Conservation (phyloP, 2,329 filamentous ascomycete genomes). For the Aureobasidium pullulans region DNA sequence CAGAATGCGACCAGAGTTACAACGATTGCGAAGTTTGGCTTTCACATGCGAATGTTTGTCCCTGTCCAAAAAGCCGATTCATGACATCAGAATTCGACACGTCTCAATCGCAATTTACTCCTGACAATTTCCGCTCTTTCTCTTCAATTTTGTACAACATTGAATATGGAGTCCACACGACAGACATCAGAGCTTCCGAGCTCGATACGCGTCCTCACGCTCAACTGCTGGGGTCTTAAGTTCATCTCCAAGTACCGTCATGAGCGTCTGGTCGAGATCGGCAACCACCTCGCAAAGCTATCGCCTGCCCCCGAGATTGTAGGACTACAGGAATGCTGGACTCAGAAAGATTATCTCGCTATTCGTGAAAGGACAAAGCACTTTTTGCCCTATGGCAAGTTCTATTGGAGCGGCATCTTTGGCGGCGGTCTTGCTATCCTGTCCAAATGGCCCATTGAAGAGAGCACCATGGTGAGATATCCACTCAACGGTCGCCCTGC, state of each 20-base stretch:
- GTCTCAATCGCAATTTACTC: background rate
- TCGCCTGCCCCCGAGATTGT: conserved; percentile 72
- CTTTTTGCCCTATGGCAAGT: conserved; percentile 83
- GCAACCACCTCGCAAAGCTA: conserved; percentile 63
- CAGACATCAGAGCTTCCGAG: conserved; percentile 31
- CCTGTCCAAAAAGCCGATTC: background rate
- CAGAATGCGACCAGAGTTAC: background rate
- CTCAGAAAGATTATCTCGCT: conserved; percentile 70
- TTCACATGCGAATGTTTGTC: conserved; percentile 15
- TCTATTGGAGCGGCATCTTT: conserved; percentile 84
- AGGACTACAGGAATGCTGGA: conserved; percentile 93
- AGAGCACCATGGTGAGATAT: conserved; percentile 79
- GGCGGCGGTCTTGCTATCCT: conserved; percentile 84
- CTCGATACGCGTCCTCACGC: conserved; percentile 68
- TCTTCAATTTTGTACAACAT: background rate
- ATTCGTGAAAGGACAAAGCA: conserved; percentile 67
- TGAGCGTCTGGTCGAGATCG: conserved; percentile 77
- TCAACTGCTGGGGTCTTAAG: conserved; percentile 97
- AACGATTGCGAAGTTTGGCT: background rate
- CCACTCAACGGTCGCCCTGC: conserved; percentile 89
- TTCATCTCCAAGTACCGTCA: conserved; percentile 71
- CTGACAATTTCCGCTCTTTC: background rate
- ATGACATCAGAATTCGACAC: background rate
- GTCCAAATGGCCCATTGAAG: conserved; percentile 85
- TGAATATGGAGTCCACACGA: background rate